Conservation (phyloP, 2,329 filamentous ascomycete genomes). For the Lojkania enalia region DNA sequence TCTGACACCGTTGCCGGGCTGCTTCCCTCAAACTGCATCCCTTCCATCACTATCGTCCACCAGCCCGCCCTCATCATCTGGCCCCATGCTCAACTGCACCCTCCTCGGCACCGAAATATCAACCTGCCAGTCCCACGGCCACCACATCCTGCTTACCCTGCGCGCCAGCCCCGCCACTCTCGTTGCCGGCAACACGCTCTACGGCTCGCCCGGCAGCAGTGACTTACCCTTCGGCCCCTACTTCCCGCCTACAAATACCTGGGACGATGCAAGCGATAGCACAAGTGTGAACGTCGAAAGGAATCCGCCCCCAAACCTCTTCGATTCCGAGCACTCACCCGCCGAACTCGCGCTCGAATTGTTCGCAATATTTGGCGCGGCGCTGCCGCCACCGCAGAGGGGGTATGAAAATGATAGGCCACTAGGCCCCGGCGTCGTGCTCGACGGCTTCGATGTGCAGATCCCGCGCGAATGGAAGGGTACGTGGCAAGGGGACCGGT, state of each 20-base stretch:
- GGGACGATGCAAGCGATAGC: neutral
- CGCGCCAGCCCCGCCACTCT: slow-evolving; percentile 30
- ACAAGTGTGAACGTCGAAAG: neutral
- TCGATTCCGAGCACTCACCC: slow-evolving; percentile 21
- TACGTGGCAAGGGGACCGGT: slow-evolving; percentile 24
- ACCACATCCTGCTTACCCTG: slow-evolving; percentile 47
- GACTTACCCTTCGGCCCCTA: slow-evolving; percentile 15
- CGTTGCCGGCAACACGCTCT: slow-evolving; percentile 20
- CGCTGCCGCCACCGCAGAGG: slow-evolving; percentile 29
- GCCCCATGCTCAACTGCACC: slow-evolving; percentile 46
- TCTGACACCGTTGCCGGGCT: slow-evolving; percentile 41
- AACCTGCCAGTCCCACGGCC: slow-evolving; percentile 45
- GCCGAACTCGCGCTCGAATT: slow-evolving; percentile 25
- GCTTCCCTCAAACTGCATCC: slow-evolving; percentile 27
- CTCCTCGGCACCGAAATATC: slow-evolving; percentile 38
- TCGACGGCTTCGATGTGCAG: slow-evolving; percentile 36
- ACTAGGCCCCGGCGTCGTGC: slow-evolving; percentile 30
- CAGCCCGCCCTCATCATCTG: too few relatives aligned
- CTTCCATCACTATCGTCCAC: slow-evolving; percentile 35
- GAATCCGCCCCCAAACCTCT: slow-evolving; percentile 27
- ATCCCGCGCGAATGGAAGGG: slow-evolving; percentile 30
- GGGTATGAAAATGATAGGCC: slow-evolving; percentile 12
- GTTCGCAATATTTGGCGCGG: slow-evolving; percentile 32
- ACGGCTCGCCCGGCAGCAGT: slow-evolving; percentile 15
- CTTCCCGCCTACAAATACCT: slow-evolving; percentile 2